Evolutionary conservation across 2,329 filamentous ascomycete species (phyloP), one percentile per base, ranked within the genome.

Genomic region (Fusarium circinatum): DNA sequence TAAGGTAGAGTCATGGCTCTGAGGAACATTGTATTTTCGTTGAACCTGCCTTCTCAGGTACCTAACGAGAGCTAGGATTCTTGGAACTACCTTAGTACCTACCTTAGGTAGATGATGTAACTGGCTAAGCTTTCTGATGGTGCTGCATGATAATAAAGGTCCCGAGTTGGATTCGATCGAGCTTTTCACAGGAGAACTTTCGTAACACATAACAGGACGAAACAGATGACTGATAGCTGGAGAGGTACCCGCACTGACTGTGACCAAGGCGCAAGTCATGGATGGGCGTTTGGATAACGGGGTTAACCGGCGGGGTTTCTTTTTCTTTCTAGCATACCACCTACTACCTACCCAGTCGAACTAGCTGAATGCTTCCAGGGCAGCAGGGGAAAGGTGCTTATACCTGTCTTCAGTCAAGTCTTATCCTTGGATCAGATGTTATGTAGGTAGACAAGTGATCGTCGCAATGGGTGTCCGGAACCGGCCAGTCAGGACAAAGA

Each of bases 401-500:
- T 48, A 30, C 20, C 15, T 32, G 47, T 30, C 28, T 49, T 30
- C 15, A 13, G 48, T 18, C 28, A 30, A 32, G 28, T 51, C 39
- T 57, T 58, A 52, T 60, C 24, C 49, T 54, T 69, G 57, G 60
- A 71, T 68, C 38, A 65, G 44, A 68, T 41, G 63, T 64, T 59
- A 24, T 51, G 48, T 34, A 34, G 32, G 32, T 51, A 68, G 67
- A 52, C 57, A 67, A 55, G 42, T 61, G 68, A 72, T 75, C 63
- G 47, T 32, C 68, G 56, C 39, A n/a, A 30, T 41, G 18, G 28
- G 30, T 52, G 68, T 72, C 71, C 60, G 57, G 59, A 75, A 65
- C 71, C 63, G 68, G 71, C 71, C 71, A 74, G 52, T 69, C 47
- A 73, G 68, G 52, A 62, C 36, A 49, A 56, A 65, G 64, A 49